These are phyloP conservation scores for Colletotrichum coccodes DNA, from an alignment of 2,329 filamentous ascomycete species.

Conservation along the genomic window DNA sequence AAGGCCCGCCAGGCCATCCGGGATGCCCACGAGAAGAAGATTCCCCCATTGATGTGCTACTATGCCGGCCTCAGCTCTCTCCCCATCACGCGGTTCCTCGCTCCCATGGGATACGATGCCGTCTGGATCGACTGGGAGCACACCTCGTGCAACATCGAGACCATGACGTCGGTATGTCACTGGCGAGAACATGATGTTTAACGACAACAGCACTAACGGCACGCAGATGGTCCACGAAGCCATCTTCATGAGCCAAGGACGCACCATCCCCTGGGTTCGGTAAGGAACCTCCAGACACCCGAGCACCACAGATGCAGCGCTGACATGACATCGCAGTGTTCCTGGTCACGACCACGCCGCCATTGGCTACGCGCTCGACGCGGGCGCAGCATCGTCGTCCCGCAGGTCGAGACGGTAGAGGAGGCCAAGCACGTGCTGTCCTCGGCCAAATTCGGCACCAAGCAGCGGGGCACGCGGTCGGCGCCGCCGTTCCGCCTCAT, in stretches of 20 bases:
- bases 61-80: conserved; percentile 52
- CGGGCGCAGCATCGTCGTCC: conserved; percentile 58
- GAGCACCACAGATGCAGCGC: background rate
- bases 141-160: conserved; percentile 55
- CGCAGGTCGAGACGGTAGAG: conserved; percentile 58
- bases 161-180: conserved; percentile 51
- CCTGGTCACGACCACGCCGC: conserved; percentile 57
- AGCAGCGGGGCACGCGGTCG: conserved; percentile 52
- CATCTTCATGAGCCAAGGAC: conserved; percentile 56
- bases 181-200: background rate
- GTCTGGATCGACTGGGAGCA: conserved; percentile 62
- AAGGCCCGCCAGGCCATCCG: conserved; percentile 54
- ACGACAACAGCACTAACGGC: conserved; percentile 11
- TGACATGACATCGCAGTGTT: conserved; percentile 36
- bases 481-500: conserved; percentile 55
- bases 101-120: conserved; percentile 54
- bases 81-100: conserved; percentile 50
- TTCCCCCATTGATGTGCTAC: conserved; percentile 53
- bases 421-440: conserved; percentile 54
- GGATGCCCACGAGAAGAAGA: conserved; percentile 57
- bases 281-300: background rate
- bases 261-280: conserved; percentile 55
- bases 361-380: conserved; percentile 58
- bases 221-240: conserved; percentile 54
- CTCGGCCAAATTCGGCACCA: conserved; percentile 54